These are phyloP conservation scores for Fusarium sp. DNA, from an alignment of 2,329 filamentous ascomycete species.

Conservation along the genomic window DNA sequence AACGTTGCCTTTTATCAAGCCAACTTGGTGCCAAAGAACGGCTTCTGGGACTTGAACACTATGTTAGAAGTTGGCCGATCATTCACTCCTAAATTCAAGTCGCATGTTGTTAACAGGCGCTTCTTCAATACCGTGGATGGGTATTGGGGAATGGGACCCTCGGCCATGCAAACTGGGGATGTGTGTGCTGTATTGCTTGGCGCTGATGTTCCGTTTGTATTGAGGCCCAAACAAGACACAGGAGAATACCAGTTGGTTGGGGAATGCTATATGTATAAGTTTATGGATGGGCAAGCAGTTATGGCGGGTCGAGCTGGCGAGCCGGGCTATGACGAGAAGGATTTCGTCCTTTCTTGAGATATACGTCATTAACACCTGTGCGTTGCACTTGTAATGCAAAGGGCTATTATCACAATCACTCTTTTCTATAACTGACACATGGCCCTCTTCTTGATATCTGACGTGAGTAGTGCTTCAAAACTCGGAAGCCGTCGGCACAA, in stretches of 20 bases:
- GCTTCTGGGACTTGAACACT: slow-evolving; percentile 10
- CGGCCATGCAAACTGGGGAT: slow-evolving; percentile 5
- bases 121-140: slow-evolving; percentile 13
- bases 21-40: background rate
- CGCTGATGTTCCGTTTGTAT: slow-evolving; percentile 13
- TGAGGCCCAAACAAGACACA: background rate
- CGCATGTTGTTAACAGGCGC: slow-evolving; percentile 4
- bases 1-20: slow-evolving; percentile 1
- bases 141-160: slow-evolving; percentile 9
- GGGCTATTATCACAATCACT: no score
- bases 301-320: background rate
- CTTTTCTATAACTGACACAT: no score
- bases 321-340: background rate
- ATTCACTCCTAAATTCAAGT: slow-evolving; percentile 12
- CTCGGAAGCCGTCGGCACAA: no score
- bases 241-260: slow-evolving; percentile 21
- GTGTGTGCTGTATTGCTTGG: slow-evolving; percentile 10
- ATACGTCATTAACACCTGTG: background rate
- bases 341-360: background rate
- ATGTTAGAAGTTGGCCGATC: background rate
- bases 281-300: slow-evolving; percentile 17
- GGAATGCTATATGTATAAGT: slow-evolving; percentile 20
- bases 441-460: no score
- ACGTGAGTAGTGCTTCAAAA: no score
- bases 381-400: no score